phyloP scores from a whole-genome alignment of 768 basidiomycete species.

The Lactarius akahatsu region DNA sequence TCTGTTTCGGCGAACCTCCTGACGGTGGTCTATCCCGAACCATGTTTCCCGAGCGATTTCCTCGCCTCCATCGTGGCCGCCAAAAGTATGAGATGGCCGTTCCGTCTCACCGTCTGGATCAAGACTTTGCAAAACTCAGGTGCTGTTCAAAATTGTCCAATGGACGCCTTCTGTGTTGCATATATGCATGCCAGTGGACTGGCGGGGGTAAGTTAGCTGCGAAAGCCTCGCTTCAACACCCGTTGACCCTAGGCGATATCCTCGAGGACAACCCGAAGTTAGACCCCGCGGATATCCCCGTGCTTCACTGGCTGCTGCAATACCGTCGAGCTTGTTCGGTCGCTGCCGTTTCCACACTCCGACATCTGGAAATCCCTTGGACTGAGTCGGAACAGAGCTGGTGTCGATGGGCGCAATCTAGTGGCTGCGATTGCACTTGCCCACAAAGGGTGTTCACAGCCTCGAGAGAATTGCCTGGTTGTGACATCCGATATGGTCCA shows the following conservation, averaged over 20 bases:
- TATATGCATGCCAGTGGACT: not conserved
- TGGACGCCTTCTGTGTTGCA: not conserved
- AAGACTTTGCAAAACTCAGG: not conserved
- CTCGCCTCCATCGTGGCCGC: not conserved
- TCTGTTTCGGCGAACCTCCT: not conserved
- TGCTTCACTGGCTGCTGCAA: not conserved
- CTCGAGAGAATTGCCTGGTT: not conserved
- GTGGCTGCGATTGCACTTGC: no score
- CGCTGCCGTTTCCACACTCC: not conserved
- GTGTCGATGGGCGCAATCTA: not conserved
- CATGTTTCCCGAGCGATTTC: not conserved
- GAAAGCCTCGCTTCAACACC: not conserved
- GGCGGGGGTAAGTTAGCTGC: not conserved
- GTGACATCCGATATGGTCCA: not conserved
- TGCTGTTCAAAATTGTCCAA: not conserved
- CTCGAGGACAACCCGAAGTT: not conserved
- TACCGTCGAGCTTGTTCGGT: conserved; percentile 7
- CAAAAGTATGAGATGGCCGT: not conserved
- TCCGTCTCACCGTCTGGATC: not conserved
- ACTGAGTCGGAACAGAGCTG: not conserved
- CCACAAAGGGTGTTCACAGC: not conserved
- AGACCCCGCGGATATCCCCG: not conserved
- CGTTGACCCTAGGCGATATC: not conserved
- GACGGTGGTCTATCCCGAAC: not conserved
- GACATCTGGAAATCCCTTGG: not conserved